phyloP scores from a whole-genome alignment of 805 yeast species.

The Sungouiella thailandica region DNA sequence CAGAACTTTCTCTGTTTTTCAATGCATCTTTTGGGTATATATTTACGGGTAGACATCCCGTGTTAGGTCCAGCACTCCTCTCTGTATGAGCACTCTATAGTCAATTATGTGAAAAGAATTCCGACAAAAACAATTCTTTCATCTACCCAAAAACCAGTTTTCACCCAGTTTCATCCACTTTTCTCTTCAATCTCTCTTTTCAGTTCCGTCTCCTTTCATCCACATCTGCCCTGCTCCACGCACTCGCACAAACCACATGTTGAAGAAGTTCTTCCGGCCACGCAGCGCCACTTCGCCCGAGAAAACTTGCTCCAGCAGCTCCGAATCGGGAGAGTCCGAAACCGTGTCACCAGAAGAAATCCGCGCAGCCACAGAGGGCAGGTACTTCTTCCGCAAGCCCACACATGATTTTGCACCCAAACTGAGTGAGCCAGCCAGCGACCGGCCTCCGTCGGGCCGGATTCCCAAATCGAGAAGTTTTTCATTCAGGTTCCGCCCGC shows the following conservation, averaged over 20 bases:
- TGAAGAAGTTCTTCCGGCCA: constrained; percentile 9
- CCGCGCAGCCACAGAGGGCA: constrained; percentile 7
- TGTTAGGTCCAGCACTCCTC: no score
- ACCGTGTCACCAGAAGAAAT: constrained; percentile 4
- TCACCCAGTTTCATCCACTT: no score
- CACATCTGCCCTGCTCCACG: no score
- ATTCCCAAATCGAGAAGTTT: constrained; percentile 8
- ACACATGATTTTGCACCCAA: neutral
- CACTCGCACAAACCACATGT: constrained; percentile 6
- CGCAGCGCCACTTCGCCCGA: neutral
- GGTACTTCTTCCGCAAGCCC: constrained; percentile 9
- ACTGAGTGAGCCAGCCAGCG: neutral
- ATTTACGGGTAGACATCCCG: no score
- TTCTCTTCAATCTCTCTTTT: no score
- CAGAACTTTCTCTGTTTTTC: no score
- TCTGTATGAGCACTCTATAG: no score
- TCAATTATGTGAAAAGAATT: no score
- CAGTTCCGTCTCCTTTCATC: no score
- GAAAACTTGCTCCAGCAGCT: neutral
- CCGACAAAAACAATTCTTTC: no score
- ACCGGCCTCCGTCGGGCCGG: neutral
- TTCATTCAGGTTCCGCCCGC: constrained; percentile 3
- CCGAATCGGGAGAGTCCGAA: constrained; percentile 8
- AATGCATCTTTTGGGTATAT: no score
- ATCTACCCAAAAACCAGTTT: no score